Evolutionary conservation across 768 basidiomycete genomes (phyloP), one percentile per base, ranked within the genome.

Genomic region (Suillus placidus): DNA sequence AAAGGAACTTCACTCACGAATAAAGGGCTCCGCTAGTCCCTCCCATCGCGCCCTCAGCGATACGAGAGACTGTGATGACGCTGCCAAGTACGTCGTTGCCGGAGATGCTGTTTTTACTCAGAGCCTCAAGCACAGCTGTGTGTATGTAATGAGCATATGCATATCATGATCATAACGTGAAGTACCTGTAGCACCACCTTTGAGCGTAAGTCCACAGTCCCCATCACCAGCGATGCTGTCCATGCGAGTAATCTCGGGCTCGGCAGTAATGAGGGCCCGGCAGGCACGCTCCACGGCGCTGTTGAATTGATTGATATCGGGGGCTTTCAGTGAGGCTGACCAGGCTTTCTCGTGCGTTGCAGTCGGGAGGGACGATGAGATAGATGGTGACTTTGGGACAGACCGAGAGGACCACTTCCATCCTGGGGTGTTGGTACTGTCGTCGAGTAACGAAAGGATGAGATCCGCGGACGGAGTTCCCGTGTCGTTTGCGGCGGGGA

Each of bases 151-250:
- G n/a, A 42, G 68, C 43, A 70, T 54, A 42, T 7, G 18, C 23
- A 14, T 45, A 4, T 5, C 13, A 38, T 13, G 14, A 30, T 35
- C 7, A 18, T 16, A 7, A 43, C 16, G 13, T 49, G n/a, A 45
- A 32, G 54, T 71, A 86, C 90, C 89, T 72, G 87, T 82, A 38
- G 91, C 91, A 42, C 96, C 96, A 10, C 87, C 86, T 81, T 87
- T 86, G 42, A 90, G 82, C 0, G 88, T 90, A 54, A 88, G 74
- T 0, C 89, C 89, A 55, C 87, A 88, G 71, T 91, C 90, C 6
- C 96, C 96, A 72, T 99, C 96, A 34, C 96, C 96, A 2, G 93
- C 92, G 62, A 98, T 90, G 64, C 85, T 89, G 75, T 99, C 97
- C 88, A 94, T 91, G 23, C 84, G 79, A 16, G 96, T 98, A 67